Percentiles rank a stretch among this genome's conserved stretches.
These are phyloP conservation scores for Curvularia sp. DNA, from an alignment of 2,329 filamentous ascomycete genomes.

Conservation along the genomic window DNA sequence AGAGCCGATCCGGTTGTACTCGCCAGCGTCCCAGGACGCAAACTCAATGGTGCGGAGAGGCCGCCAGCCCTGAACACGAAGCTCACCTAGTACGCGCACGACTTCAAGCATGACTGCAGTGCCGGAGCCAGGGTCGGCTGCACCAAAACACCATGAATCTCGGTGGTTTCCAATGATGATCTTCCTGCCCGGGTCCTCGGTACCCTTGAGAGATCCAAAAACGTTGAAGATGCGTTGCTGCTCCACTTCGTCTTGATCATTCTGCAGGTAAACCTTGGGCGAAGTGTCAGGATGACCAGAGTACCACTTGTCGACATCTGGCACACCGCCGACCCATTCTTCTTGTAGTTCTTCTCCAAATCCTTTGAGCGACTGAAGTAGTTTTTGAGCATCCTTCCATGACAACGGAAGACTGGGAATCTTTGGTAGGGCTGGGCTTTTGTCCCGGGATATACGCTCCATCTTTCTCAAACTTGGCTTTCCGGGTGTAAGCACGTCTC, in stretches of 20 bases:
- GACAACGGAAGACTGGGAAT: slow-evolving; percentile 91
- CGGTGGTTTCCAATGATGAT: slow-evolving; percentile 93
- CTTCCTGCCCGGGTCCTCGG: slow-evolving; percentile 81
- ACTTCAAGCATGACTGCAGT: slow-evolving; percentile 92
- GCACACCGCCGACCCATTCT: slow-evolving; percentile 79
- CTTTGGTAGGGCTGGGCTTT: slow-evolving; percentile 74
- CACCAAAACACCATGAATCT: slow-evolving; percentile 90
- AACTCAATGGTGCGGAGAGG: slow-evolving; percentile 96
- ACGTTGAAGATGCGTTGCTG: slow-evolving; percentile 92
- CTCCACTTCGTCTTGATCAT: slow-evolving; percentile 83
- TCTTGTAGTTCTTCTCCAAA: slow-evolving; percentile 72
- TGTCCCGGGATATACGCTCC: slow-evolving; percentile 70
- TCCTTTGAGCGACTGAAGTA: slow-evolving; percentile 78
- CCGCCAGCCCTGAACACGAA: slow-evolving; percentile 80
- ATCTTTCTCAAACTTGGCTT: slow-evolving; percentile 74
- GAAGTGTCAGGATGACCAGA: slow-evolving; percentile 74
- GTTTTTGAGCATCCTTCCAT: slow-evolving; percentile 83
- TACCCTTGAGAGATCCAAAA: slow-evolving; percentile 80
- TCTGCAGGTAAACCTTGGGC: slow-evolving; percentile 80
- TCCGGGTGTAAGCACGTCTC: slow-evolving; percentile 91
- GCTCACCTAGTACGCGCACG: slow-evolving; percentile 80
- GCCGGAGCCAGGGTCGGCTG: slow-evolving; percentile 81
- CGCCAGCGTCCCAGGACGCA: slow-evolving; percentile 92
- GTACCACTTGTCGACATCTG: slow-evolving; percentile 80
- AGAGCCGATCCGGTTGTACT: slow-evolving; percentile 92